phyloP scores from a whole-genome alignment of 2,329 filamentous ascomycete genomes.

The Colletotrichum phormii region DNA sequence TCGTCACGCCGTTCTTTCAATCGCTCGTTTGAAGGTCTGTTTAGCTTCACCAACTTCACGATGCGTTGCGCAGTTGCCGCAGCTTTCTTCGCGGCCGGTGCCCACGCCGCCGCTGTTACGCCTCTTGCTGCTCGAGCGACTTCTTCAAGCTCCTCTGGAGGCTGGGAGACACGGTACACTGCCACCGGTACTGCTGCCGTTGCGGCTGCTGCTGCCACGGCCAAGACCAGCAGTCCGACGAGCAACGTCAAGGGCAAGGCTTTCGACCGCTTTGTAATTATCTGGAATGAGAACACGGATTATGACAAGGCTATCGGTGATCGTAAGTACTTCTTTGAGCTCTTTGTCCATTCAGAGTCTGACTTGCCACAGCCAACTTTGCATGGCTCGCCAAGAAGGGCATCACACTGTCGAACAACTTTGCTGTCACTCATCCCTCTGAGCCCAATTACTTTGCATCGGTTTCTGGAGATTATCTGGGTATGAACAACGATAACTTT shows the following conservation, averaged over 20 bases:
- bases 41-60: background rate
- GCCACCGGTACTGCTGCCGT: constrained; percentile 64
- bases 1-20: background rate
- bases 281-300: constrained; percentile 84
- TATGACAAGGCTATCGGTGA: constrained; percentile 74
- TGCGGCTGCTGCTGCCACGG: constrained; percentile 68
- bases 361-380: constrained; percentile 39
- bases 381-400: constrained; percentile 45
- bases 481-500: constrained; percentile 72
- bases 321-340: constrained; percentile 39
- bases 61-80: constrained; percentile 28
- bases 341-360: background rate
- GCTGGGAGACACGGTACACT: constrained; percentile 58
- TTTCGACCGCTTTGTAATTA: constrained; percentile 78
- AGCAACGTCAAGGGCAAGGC: constrained; percentile 76
- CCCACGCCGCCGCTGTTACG: constrained; percentile 40
- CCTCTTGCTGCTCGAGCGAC: constrained; percentile 7
- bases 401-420: constrained; percentile 49
- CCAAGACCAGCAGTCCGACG: constrained; percentile 69
- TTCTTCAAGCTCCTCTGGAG: constrained; percentile 23
- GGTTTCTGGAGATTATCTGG: constrained; percentile 73
- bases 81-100: constrained; percentile 42
- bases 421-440: constrained; percentile 72
- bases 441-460: constrained; percentile 77
- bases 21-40: constrained; percentile 6